Base-by-base conservation (phyloP, 768 basidiomycete species). In the Xerocomellus chrysenteron region DNA sequence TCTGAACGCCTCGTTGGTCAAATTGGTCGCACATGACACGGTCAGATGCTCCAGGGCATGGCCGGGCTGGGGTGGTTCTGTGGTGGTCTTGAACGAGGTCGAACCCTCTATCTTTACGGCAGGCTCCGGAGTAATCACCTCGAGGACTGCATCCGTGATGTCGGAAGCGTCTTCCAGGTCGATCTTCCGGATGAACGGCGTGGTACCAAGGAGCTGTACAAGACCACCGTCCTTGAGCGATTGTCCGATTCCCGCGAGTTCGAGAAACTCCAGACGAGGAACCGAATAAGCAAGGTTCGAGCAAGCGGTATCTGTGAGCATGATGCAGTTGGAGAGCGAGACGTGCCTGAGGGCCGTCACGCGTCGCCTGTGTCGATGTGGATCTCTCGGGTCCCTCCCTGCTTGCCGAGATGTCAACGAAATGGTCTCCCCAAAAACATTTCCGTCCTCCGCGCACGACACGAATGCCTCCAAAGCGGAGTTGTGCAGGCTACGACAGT, bases 121-220 rank as follows among this genome's bases (percentile, higher is more conserved):
- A 24, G 48, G 52, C 14, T 55, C 55, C 0, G 86, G 88, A 1
- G 88, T 90, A 35, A 97, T 75, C 0, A 77, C 75, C 19, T 76
- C 74, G 26, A 96, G 69, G n/a, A 94, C 80, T 3, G 77, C 73
- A 68, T 96, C 92, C 1, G 83, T 87, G 51, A 94, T 82, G 17
- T 85, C 81, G 13, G 73, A 70, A 7, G 91, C 91, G 60, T 92
- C 90, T 66, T 96, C 94, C n/a, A 97, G 75, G 68, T 97, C 94
- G 40, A 96, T 73, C 44, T 82, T 83, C 52, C 85, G 80, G 46
- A 97, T 84, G 57, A 78, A 69, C 1, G 89, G 89, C 3, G 86
- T 87, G 14, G 87, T 87, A 44, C 72, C 73, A 36, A 97, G 73
- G 21, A 97, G 77, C 42, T 78, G 78, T 17, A 92, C 74, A 8